A percentile compares a stretch with the other conserved stretches of the same genome.
phyloP scores from a whole-genome alignment of 768 basidiomycete species.

The Naganishia randhawae region DNA sequence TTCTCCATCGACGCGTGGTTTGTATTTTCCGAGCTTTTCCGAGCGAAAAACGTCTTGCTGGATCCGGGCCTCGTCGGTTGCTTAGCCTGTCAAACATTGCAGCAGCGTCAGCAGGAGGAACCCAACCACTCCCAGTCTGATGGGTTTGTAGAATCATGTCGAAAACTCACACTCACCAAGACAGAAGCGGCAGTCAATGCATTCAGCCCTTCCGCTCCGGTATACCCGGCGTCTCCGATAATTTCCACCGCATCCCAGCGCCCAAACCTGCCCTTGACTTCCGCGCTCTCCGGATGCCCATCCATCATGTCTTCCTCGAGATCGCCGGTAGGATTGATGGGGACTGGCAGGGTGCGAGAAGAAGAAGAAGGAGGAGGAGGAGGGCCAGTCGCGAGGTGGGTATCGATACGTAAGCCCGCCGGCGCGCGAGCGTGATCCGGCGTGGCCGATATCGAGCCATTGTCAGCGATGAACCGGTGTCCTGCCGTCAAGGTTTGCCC shows the following conservation, averaged over 20 bases:
- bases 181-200: slow-evolving; percentile 24
- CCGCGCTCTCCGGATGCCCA: slow-evolving; percentile 14
- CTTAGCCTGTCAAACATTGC: neutral
- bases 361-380: too few species aligned
- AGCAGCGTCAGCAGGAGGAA: neutral
- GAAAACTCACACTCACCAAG: slow-evolving; percentile 3
- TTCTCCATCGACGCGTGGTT: slow-evolving; percentile 23
- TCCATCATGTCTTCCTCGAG: slow-evolving; percentile 8
- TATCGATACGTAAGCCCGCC: slow-evolving; percentile 1
- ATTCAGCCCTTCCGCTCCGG: slow-evolving; percentile 24
- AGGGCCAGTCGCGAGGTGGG: neutral
- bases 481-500: neutral
- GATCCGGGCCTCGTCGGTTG: slow-evolving; percentile 1
- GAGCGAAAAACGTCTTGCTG: slow-evolving; percentile 14
- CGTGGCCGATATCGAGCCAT: too few species aligned
- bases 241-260: slow-evolving; percentile 19
- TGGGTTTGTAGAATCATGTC: neutral
- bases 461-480: too few species aligned
- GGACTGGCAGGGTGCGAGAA: neutral
- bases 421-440: too few species aligned
- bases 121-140: too few species aligned
- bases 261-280: slow-evolving; percentile 5
- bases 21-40: slow-evolving; percentile 3
- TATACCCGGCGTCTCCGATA: slow-evolving; percentile 25
- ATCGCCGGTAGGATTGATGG: neutral